Evolutionary conservation across 2,329 filamentous ascomycete species (phyloP), one percentile per base, ranked within the genome.

Genomic region (Colletotrichum tamarilloi): DNA sequence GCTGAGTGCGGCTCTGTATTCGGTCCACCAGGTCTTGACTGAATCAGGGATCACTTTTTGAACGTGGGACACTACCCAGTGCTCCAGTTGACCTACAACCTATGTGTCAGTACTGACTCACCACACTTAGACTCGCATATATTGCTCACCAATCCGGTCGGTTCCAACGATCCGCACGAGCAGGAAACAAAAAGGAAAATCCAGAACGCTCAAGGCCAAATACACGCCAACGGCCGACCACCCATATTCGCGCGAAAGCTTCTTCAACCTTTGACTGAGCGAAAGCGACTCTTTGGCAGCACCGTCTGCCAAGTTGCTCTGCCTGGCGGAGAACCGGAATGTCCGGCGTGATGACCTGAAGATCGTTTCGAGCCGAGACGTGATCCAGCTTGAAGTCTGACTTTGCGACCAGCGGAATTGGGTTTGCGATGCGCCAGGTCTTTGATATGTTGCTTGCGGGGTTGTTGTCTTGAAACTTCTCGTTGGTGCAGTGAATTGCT

Each of bases 221-320:
- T 99, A 99, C 16, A 99, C 94, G n/a, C 95, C 96, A 5, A 98
- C 83, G 1, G 95, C 95, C 4, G 94, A 90, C 95, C 95, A 98
- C 53, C 97, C 97, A 82, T 99, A 99, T 82, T 98, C 96, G 75
- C 92, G 92, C 3, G 93, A 95, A 58, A 99, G 89, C 80, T 94
- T 95, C 83, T 92, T 95, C 80, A 98, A 85, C 30, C 93, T 89
- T 75, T 91, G 91, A 2, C 92, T 92, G 55, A 97, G 82, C 8
- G 91, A 90, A 14, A 85, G 82, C 11, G 85, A 74, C 74, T 83
- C 77, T 30, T 75, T 49, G 35, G 49, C 66, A 3, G 53, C 62
- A n/a, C 42, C 52, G 28, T 58, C 35, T n/a, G 35, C 35, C 22
- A 38, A 49, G 26, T 46, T 73, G 19, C 72, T 66, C 53, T 74